A percentile compares a stretch with the other conserved stretches of the same genome.
Evolutionary conservation across 805 yeast genomes (phyloP).

Genomic region (Scheffersomyces spartinae): DNA sequence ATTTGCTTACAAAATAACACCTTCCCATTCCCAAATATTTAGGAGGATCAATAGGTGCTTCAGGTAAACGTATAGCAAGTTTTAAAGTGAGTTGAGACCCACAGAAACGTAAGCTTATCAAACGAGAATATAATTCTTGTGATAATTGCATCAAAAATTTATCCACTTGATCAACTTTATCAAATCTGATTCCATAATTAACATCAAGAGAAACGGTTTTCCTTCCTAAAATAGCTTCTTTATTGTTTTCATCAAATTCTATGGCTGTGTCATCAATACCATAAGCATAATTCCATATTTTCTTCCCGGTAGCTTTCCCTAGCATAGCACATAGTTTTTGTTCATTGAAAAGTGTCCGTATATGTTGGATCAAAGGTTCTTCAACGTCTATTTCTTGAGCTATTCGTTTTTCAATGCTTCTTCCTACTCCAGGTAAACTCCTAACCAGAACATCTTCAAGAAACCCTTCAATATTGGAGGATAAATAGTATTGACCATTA

Average conservation of each 20-base stretch:
- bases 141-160: conserved; percentile 46
- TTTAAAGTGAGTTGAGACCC: conserved; percentile 57
- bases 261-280: conserved; percentile 61
- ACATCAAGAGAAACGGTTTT: conserved; percentile 82
- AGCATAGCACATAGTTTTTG: conserved; percentile 32
- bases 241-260: conserved; percentile 37
- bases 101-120: conserved; percentile 32
- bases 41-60: conserved; percentile 65
- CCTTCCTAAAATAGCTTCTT: conserved; percentile 36
- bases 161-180: conserved; percentile 48
- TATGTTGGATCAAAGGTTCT: conserved; percentile 23
- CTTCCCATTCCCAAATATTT: conserved; percentile 79
- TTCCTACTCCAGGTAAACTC: conserved; percentile 56
- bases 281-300: conserved; percentile 43
- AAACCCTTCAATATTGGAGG: conserved; percentile 15
- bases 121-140: conserved; percentile 44
- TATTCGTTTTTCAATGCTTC: conserved; percentile 37
- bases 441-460: conserved; percentile 22
- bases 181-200: conserved; percentile 82
- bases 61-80: conserved; percentile 48
- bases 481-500: conserved; percentile 40
- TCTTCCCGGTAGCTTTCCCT: conserved; percentile 64
- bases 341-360: conserved; percentile 21
- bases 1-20: conserved; percentile 54
- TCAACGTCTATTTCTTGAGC: conserved; percentile 13